Evolutionary conservation across 2,329 filamentous ascomycete genomes (phyloP).

Genomic region (Apiospora phragmitis): DNA sequence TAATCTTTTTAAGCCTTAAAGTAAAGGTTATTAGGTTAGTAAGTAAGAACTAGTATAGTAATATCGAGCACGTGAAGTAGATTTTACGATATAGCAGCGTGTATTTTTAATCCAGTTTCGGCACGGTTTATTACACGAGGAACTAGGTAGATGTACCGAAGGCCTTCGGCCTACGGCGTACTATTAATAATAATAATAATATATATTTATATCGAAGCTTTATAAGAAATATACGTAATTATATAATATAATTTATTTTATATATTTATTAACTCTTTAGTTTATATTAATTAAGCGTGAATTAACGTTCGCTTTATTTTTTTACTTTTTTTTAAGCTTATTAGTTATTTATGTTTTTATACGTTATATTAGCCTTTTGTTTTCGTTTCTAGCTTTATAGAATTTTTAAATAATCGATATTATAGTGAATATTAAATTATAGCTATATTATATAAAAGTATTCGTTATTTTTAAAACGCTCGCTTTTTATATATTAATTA

Average conservation of each 20-base stretch:
- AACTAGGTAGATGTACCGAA: no score
- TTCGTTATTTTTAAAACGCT: background rate
- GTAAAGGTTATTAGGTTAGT: no score
- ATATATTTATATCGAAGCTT: background rate
- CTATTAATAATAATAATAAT: no score
- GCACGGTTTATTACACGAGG: no score
- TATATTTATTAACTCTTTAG: no score
- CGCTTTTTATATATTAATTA: background rate
- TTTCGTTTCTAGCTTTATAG: background rate
- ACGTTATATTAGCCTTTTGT: background rate
- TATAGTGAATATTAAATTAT: background rate
- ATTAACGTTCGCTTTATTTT: background rate
- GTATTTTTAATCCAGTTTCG: no score
- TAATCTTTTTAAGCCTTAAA: no score
- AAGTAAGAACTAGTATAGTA: no score
- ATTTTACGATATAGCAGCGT: no score
- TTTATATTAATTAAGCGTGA: background rate
- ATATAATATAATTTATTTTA: background rate
- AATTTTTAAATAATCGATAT: background rate
- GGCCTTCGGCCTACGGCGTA: no score
- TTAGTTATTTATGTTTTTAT: background rate
- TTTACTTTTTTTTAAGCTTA: background rate
- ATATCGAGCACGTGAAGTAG: no score
- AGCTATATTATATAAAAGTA: background rate
- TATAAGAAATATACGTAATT: background rate